Conservation (phyloP, 2,329 filamentous ascomycete species). For the Diplodia mutila region DNA sequence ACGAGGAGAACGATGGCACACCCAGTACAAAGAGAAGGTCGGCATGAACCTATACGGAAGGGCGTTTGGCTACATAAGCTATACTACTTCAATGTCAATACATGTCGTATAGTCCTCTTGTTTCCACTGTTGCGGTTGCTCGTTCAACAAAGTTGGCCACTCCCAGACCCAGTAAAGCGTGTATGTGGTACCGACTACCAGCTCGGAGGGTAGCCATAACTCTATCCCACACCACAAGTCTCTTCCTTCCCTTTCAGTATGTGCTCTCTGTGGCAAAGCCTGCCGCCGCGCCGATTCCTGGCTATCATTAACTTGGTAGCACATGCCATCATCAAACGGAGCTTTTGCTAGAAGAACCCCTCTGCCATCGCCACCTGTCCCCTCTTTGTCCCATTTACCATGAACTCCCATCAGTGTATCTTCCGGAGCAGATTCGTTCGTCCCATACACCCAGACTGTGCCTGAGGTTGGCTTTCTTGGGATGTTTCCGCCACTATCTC, state of each 20-base stretch:
- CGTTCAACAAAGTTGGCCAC: conserved; percentile 67
- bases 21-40: no score
- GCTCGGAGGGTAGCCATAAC: conserved; percentile 71
- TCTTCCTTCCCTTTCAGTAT: not conserved
- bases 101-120: conserved; percentile 65
- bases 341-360: not conserved
- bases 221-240: conserved; percentile 78
- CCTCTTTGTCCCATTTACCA: not conserved
- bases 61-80: not conserved
- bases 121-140: conserved; percentile 50
- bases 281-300: not conserved
- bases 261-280: not conserved
- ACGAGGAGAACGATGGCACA: no score
- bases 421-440: not conserved
- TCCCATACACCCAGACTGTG: not conserved
- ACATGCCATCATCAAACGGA: not conserved
- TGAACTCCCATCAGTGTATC: not conserved
- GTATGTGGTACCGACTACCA: conserved; percentile 65
- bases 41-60: not conserved
- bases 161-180: conserved; percentile 98
- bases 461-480: not conserved
- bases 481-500: not conserved
- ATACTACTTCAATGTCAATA: conserved; percentile 57
- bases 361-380: not conserved
- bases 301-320: conserved; percentile 1